Base-by-base conservation (phyloP, 192 early-diverging fungal genomes). In the Umbelopsis sp. region DNA sequence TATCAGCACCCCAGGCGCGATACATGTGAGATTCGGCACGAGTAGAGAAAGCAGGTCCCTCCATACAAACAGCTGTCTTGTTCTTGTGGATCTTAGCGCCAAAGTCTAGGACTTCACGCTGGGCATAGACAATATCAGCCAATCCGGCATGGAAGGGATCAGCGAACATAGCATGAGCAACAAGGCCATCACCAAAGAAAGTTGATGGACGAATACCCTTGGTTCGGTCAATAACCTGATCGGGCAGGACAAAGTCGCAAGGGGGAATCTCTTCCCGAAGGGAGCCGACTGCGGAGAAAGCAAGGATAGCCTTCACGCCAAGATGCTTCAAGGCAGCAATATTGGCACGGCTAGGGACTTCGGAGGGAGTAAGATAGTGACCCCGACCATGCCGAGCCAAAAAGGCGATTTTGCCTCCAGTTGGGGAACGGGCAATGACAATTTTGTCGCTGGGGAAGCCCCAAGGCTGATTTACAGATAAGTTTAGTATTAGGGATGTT, bases 21-120 rank as follows among this genome's bases (percentile, higher is more conserved):
- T 99, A 99, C 87, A 99, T 81, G 77, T 97, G 85, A 6, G 96
- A 97, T 82, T 99, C 98, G 34, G 97, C 97, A 62, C 96, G 88
- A 25, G 98, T 99, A 24, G 94, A 96, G 87, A 99, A 99, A 11
- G 92, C 92, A 53, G 98, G 97, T 24, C 98, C 98, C 81, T 98
- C 97, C 95, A 99, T 99, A 86, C 94, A 97, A 34, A 99, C 86
- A 20, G 92, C 86, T 2, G 96, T 98, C 79, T 96, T 96, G 71
- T 88, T 78, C 20, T 73, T 69, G 82, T 98, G 97, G 52, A 97
- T 80, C 49, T 74, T 75, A 49, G 41, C 25, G 8, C 41, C 45
- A 22, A 71, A 72, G 22, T 70, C 77, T 11, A 79, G 45, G 5
- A 72, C 59, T 22, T 76, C 72, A 65, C 76, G 74, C 47, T 92